Evolutionary conservation across 2,329 filamentous ascomycete genomes (phyloP).

Genomic region (Xylaria sp.): DNA sequence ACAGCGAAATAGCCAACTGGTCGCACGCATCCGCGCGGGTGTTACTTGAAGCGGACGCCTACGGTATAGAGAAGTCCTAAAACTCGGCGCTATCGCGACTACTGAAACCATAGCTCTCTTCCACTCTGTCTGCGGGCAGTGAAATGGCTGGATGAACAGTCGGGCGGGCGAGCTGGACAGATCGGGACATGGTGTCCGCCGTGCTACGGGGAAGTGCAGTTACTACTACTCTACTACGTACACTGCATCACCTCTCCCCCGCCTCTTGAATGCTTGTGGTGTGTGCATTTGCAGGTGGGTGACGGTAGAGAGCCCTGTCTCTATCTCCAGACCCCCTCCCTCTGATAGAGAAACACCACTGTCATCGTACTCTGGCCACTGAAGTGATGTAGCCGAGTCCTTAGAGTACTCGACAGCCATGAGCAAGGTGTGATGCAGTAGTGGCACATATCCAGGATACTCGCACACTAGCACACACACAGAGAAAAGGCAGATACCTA

Average conservation of each 20-base stretch:
- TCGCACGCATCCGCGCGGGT: slow-evolving; percentile 28
- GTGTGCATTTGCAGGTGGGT: neutral
- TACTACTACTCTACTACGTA: neutral
- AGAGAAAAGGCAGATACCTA: slow-evolving; percentile 10
- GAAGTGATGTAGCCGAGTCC: neutral
- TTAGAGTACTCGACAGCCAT: neutral
- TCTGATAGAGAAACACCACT: slow-evolving; percentile 14
- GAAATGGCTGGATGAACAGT: slow-evolving; percentile 12
- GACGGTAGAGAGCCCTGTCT: slow-evolving; percentile 10
- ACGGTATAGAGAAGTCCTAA: slow-evolving; percentile 7
- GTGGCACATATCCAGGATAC: slow-evolving; percentile 1
- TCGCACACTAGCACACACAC: neutral
- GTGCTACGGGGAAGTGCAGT: slow-evolving; percentile 8
- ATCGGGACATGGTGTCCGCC: slow-evolving; percentile 20
- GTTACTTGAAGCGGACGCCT: slow-evolving; percentile 14
- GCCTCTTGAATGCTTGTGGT: slow-evolving; percentile 6
- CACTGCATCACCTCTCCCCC: slow-evolving; percentile 5
- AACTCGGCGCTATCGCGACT: slow-evolving; percentile 9
- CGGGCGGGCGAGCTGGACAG: slow-evolving; percentile 20
- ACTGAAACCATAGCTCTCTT: slow-evolving; percentile 12
- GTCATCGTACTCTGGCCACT: neutral
- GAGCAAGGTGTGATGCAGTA: slow-evolving; percentile 12
- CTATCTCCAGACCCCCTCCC: slow-evolving; percentile 7
- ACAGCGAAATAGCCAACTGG: neutral
- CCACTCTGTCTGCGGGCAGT: neutral